Conservation (phyloP, 176 grass and related monocot species). For the Elymus sibiricus region DNA sequence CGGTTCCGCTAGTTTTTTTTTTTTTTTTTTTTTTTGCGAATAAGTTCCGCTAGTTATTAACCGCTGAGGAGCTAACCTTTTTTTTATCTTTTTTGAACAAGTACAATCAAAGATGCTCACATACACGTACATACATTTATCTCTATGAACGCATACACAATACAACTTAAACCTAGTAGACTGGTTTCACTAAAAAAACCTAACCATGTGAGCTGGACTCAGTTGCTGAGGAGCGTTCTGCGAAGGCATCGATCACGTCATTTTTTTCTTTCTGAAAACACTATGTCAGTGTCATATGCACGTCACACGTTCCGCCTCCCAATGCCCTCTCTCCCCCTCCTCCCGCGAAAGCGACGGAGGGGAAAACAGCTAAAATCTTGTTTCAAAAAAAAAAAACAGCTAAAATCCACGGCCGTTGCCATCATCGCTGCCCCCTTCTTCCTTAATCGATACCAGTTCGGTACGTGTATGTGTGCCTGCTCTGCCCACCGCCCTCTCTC, state of each 20-base stretch:
- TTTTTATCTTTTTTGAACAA: too few species aligned
- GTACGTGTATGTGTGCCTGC: slow-evolving; percentile 48
- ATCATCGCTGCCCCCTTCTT: background rate
- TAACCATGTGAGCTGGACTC: too few species aligned
- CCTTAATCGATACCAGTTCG: slow-evolving; percentile 15
- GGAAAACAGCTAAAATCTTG: slow-evolving; percentile 24
- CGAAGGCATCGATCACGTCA: background rate
- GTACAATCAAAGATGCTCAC: too few species aligned
- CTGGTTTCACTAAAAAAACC: too few species aligned
- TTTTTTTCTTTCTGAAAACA: background rate
- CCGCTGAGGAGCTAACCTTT: too few species aligned
- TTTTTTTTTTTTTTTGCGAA: too few species aligned
- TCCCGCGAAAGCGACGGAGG: background rate
- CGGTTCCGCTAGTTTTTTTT: too few species aligned
- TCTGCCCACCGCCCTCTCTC: slow-evolving; percentile 30
- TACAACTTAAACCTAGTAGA: too few species aligned
- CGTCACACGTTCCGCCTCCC: slow-evolving; percentile 15
- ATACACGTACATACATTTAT: too few species aligned
- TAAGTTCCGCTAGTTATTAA: too few species aligned
- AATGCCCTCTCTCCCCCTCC: slow-evolving; percentile 5
- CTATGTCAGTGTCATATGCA: background rate
- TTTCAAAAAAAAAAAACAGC: too few species aligned
- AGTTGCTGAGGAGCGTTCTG: background rate
- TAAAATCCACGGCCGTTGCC: slow-evolving; percentile 8
- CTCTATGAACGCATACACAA: too few species aligned